Evolutionary conservation across 2,329 filamentous ascomycete genomes (phyloP), one percentile per base, ranked within the genome.

Genomic region (Metarhizium sp.): DNA sequence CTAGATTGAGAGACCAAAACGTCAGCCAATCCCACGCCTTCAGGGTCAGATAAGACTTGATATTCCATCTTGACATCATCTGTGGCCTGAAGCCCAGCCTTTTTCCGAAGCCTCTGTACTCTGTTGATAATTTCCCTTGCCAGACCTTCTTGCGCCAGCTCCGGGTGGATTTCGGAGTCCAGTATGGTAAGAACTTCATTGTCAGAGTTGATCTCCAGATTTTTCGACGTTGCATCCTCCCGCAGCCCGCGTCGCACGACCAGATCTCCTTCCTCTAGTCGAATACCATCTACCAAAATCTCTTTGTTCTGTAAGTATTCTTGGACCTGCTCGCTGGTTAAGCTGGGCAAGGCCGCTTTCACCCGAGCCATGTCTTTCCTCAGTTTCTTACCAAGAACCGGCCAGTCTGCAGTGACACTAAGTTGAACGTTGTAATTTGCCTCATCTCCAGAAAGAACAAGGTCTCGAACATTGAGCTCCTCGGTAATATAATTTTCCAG

Each of bases 11-110:
- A 80, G 60, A 81, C 76, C 66, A 95, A 90, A 2, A 85, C 85
- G 54, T 79, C 77, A 56, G 79, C 82, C 29, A 96, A 71, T 5
- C 89, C 90, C 57, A 92, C 79, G 48, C 82, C 79, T 2, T 94
- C 88, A 0, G 89, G 88, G 66, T 96, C 91, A 7, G 82, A 79
- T 51, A 95, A 73, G 5, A 97, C 84, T 56, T 79, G 79, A 74
- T 96, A 97, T 70, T 95, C 88, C 88, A 99, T 96, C 74, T 87
- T 89, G 59, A 99, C 86, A 66, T 97, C 94, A 66, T 99, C 94
- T 0, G 92, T 97, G 1, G 91, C 85, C 60, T 92, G 84, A 53
- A 99, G 78, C 0, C 90, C 90, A 7, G 92, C 92, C 76, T 94
- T 94, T 82, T 99, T 99, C 61, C 94, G 85, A 59, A 97, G 78